These are phyloP conservation scores for Candida sanyiensis DNA, from an alignment of 805 yeast genomes.

Conservation along the genomic window DNA sequence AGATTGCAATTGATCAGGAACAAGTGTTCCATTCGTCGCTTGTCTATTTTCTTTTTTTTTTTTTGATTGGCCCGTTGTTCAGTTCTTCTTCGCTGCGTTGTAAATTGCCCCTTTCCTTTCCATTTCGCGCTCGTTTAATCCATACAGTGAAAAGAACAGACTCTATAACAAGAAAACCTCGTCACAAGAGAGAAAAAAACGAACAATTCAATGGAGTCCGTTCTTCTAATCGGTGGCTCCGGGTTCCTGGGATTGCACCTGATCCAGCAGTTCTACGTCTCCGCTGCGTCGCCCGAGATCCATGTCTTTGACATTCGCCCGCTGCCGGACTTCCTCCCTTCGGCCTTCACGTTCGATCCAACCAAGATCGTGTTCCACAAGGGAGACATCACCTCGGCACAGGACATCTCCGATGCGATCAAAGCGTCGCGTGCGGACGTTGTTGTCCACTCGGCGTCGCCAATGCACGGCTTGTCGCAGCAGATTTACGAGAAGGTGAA, in stretches of 20 bases:
- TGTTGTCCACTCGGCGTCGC: slow-evolving; percentile 94
- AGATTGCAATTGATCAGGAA: no score
- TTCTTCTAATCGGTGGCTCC: slow-evolving; percentile 89
- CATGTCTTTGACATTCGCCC: slow-evolving; percentile 91
- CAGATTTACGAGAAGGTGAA: slow-evolving; percentile 84
- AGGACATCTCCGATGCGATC: slow-evolving; percentile 64
- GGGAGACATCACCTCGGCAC: slow-evolving; percentile 79
- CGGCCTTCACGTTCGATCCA: slow-evolving; percentile 69
- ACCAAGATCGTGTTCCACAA: slow-evolving; percentile 51
- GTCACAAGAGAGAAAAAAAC: not conserved
- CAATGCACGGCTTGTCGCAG: slow-evolving; percentile 83
- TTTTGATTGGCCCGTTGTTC: no score
- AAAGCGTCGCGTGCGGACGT: slow-evolving; percentile 55
- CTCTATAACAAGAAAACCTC: slow-evolving; percentile 9
- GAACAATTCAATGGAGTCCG: slow-evolving; percentile 30
- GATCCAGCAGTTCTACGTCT: slow-evolving; percentile 72
- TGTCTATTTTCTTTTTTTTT: no score
- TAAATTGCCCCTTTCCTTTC: no score
- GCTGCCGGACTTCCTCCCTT: slow-evolving; percentile 64
- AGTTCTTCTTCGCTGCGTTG: no score
- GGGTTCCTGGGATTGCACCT: slow-evolving; percentile 93
- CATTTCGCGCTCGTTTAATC: no score
- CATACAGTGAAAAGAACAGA: not conserved
- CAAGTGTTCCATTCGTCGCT: no score
- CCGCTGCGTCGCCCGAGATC: slow-evolving; percentile 61